These are phyloP conservation scores for Berberis vulgaris DNA, from an alignment of 164 flowering plant species.

Conservation along the genomic window DNA sequence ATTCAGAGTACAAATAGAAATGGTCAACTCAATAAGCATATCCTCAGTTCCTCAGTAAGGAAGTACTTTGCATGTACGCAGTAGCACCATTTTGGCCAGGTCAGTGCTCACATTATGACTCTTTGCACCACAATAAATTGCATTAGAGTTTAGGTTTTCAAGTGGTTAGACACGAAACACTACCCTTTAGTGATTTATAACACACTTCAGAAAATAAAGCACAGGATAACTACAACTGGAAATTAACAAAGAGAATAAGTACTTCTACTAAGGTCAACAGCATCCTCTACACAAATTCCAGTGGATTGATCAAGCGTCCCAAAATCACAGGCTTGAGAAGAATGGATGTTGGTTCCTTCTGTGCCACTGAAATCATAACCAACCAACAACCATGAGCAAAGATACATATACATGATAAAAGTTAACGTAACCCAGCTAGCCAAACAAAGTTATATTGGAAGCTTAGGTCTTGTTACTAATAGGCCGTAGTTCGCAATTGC, in stretches of 20 bases:
- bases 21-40: no score
- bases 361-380: conserved; percentile 37
- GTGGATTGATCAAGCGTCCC: conserved; percentile 54
- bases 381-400: not conserved
- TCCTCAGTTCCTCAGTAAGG: no score
- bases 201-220: not conserved
- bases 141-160: no score
- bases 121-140: no score
- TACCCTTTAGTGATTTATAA: not conserved
- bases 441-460: not conserved
- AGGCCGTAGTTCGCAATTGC: no score
- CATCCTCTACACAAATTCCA: conserved; percentile 48
- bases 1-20: no score
- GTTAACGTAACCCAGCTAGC: not conserved
- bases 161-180: not conserved
- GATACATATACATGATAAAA: not conserved
- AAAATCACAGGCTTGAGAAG: conserved; percentile 40
- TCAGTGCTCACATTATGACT: no score
- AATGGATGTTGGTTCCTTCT: conserved; percentile 27
- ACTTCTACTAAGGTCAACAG: conserved; percentile 48
- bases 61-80: no score
- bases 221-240: not conserved
- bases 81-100: no score
- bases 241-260: conserved; percentile 12
- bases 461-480: no score